Evolutionary conservation across 352 stramenopile genomes (phyloP).

Genomic region (Phytopythium sindhum): DNA sequence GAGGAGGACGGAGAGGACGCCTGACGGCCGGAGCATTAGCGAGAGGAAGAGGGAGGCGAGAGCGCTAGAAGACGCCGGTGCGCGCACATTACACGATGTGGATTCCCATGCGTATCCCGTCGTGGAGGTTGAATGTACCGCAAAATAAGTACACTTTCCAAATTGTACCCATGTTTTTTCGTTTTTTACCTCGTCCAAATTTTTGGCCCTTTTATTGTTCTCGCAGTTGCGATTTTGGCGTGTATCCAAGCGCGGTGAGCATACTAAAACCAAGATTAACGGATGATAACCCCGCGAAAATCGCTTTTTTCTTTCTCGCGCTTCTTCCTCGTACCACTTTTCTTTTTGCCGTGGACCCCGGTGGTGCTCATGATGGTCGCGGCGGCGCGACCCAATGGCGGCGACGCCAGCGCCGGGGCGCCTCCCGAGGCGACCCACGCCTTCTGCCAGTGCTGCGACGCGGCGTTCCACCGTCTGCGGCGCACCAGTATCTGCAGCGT

Average conservation of each 20-base stretch:
- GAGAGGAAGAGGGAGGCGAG: not conserved
- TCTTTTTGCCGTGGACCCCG: slow-evolving; percentile 7
- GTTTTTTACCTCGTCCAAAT: slow-evolving; percentile 16
- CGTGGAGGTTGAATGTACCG: slow-evolving; percentile 6
- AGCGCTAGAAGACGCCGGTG: slow-evolving; percentile 3
- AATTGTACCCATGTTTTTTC: slow-evolving; percentile 14
- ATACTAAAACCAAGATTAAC: slow-evolving; percentile 18
- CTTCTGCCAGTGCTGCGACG: slow-evolving; percentile 42
- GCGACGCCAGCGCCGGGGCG: not conserved
- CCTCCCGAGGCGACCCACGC: slow-evolving; percentile 3
- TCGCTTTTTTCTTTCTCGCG: slow-evolving; percentile 1
- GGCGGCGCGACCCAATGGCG: not conserved
- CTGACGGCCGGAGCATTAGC: not conserved
- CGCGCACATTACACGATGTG: not conserved
- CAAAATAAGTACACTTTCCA: slow-evolving; percentile 4
- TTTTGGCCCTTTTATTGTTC: slow-evolving; percentile 8
- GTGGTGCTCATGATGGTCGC: slow-evolving; percentile 5
- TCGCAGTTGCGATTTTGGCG: not conserved
- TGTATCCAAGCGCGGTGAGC: not conserved
- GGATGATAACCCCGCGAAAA: not conserved
- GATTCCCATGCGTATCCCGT: not conserved
- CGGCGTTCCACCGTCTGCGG: slow-evolving; percentile 39
- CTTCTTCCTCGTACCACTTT: not conserved
- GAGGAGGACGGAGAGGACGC: slow-evolving; percentile 24
- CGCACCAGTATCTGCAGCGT: slow-evolving; percentile 36